These are phyloP conservation scores for Ramaria rubella DNA, from an alignment of 768 basidiomycete genomes.

Conservation along the genomic window DNA sequence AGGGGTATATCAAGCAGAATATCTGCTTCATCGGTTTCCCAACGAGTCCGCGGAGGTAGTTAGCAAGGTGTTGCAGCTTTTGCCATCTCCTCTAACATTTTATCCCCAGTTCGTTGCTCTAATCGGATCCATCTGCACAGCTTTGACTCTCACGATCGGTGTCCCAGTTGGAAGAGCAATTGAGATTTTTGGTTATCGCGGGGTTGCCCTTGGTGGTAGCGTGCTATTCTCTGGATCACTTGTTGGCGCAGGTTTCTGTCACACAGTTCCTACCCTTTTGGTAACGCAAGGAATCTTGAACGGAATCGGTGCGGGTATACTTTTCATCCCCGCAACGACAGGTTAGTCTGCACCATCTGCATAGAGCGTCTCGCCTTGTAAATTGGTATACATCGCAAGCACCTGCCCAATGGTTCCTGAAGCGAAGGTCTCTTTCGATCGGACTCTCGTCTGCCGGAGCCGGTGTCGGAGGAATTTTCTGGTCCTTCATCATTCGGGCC, in stretches of 20 bases:
- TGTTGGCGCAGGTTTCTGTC: conserved; percentile 8
- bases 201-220: conserved; percentile 3
- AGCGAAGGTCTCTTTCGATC: background rate
- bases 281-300: conserved; percentile 4
- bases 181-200: conserved; percentile 6
- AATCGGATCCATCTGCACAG: conserved; percentile 5
- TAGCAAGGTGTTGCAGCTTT: background rate
- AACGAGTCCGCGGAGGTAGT: background rate
- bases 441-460: conserved; percentile 2
- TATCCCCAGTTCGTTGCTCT: conserved; percentile 6
- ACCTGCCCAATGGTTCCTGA: conserved; percentile 2
- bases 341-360: background rate
- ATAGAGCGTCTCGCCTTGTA: too few relatives aligned
- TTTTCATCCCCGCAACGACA: conserved; percentile 5
- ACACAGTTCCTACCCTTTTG: conserved; percentile 2
- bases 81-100: background rate
- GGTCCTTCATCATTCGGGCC: conserved; percentile 8
- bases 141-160: conserved; percentile 4
- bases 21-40: conserved; percentile 5
- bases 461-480: conserved; percentile 9
- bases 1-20: conserved; percentile 10
- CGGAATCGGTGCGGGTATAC: conserved; percentile 5
- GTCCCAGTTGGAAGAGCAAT: background rate
- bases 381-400: background rate
- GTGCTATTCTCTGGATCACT: background rate